Base-by-base conservation (phyloP, 2,329 filamentous ascomycete genomes). In the Lachnellula arida region DNA sequence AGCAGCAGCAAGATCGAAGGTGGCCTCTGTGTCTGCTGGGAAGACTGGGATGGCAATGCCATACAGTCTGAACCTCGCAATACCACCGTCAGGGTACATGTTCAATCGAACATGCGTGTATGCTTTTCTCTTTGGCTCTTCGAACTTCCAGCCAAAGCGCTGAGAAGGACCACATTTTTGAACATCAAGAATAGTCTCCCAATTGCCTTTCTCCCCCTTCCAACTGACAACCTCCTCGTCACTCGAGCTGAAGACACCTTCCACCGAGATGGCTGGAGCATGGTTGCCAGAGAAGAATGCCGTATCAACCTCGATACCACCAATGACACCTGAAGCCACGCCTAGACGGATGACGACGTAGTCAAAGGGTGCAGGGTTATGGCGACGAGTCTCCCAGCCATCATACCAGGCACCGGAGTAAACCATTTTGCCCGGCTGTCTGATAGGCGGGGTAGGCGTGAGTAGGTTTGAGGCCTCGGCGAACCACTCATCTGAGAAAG, bases 51-150 rank as follows among this genome's bases (percentile, higher is more conserved):
- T 81, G 1, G 87, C 89, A 59, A 84, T 80, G 5, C 89, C 89
- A 67, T 87, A 92, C 1, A 93, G 80, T 22, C 88, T 79, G 74
- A 93, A 92, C 51, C 89, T 77, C 40, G 89, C 88, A 66, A 94
- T 93, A 49, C 89, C 89, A 49, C 89, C 89, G 67, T 94, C 89
- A 0, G 89, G 88, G 68, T 90, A 92, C 89, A 92, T 92, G 70
- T 89, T 88, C 54, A 94, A 76, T 35, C 88, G 77, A 42, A 92
- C 87, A 70, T 94, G 89, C 0, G 89, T 92, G 73, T 88, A 92
- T 53, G 84, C 81, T 71, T 88, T 88, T 35, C 74, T 72, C 0
- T 82, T 84, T 19, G 80, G 78, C 17, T 68, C 67, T 15, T 77
- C 73, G 15, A 93, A 76, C 67, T 82, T 79, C 89, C 89, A 94